These are phyloP conservation scores for Arthroderma sp. DNA, from an alignment of 2,329 filamentous ascomycete genomes.

Conservation along the genomic window DNA sequence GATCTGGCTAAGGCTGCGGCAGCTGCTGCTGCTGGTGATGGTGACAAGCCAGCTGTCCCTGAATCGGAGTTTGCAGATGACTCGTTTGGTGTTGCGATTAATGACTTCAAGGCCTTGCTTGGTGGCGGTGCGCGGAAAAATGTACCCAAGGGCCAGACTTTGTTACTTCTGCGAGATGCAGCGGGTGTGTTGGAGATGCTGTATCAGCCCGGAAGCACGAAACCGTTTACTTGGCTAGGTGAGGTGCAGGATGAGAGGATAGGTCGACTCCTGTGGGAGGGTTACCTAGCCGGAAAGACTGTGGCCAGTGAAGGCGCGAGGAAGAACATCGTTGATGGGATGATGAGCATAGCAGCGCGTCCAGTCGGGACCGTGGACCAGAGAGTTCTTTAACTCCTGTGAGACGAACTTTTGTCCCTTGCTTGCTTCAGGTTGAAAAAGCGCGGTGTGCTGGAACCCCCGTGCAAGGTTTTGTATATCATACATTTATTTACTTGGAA, in stretches of 20 bases:
- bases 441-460: no score
- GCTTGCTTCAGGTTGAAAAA: no score
- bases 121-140: conserved; percentile 52
- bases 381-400: conserved; percentile 41
- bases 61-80: conserved; percentile 51
- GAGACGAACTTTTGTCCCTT: not conserved
- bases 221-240: conserved; percentile 49
- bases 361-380: conserved; percentile 78
- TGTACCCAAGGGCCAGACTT: conserved; percentile 65
- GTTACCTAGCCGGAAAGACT: conserved; percentile 74
- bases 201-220: conserved; percentile 42
- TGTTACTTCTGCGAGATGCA: conserved; percentile 57
- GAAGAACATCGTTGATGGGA: conserved; percentile 69
- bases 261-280: conserved; percentile 70
- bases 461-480: no score
- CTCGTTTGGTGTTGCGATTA: conserved; percentile 59
- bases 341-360: conserved; percentile 75
- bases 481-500: no score
- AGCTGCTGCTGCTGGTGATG: conserved; percentile 20
- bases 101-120: conserved; percentile 69
- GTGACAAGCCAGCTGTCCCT: not conserved
- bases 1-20: conserved; percentile 34
- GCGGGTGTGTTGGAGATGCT: conserved; percentile 54
- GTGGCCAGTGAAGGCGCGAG: conserved; percentile 76
- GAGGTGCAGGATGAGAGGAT: conserved; percentile 65